phyloP scores from a whole-genome alignment of 2,329 filamentous ascomycete species.

The Dryadomyces sulphureus region DNA sequence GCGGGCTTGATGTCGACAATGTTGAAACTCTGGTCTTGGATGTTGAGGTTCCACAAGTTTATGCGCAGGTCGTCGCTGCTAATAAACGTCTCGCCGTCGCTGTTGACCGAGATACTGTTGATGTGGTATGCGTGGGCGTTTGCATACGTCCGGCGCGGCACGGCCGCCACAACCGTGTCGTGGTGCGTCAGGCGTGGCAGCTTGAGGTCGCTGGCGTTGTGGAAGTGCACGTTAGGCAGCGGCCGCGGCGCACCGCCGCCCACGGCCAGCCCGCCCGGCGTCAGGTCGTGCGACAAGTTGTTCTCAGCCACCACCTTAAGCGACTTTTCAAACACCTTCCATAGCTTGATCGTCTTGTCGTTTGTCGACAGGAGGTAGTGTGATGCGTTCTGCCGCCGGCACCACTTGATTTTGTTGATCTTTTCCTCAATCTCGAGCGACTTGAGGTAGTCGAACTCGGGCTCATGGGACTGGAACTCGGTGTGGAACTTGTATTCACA shows the following conservation, averaged over 20 bases:
- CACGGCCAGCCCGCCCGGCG: slow-evolving; percentile 56
- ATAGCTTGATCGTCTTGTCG: slow-evolving; percentile 99
- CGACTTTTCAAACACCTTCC: slow-evolving; percentile 99
- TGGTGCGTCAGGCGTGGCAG: slow-evolving; percentile 93
- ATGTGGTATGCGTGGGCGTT: slow-evolving; percentile 99
- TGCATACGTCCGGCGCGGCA: slow-evolving; percentile 89
- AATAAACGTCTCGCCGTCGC: slow-evolving; percentile 97
- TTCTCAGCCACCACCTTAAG: slow-evolving; percentile 98
- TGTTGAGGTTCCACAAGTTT: slow-evolving; percentile 98
- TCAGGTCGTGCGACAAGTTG: slow-evolving; percentile 89
- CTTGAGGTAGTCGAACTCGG: slow-evolving; percentile 98
- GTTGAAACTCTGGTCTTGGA: slow-evolving; percentile 99
- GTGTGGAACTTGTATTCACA: slow-evolving; percentile 99
- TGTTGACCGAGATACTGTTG: slow-evolving; percentile 99
- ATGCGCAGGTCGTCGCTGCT: slow-evolving; percentile 95
- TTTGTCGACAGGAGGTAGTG: slow-evolving; percentile 98
- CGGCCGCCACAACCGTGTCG: slow-evolving; percentile 93
- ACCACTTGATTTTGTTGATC: slow-evolving; percentile 99
- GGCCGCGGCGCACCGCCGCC: slow-evolving; percentile 66
- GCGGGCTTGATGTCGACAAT: slow-evolving; percentile 99
- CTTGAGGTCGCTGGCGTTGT: slow-evolving; percentile 69
- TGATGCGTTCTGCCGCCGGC: slow-evolving; percentile 90
- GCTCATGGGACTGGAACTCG: slow-evolving; percentile 98
- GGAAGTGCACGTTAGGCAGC: slow-evolving; percentile 61
- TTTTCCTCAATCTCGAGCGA: slow-evolving; percentile 99